These are phyloP conservation scores for Beauveria caledonica DNA, from an alignment of 2,329 filamentous ascomycete species.

Conservation along the genomic window DNA sequence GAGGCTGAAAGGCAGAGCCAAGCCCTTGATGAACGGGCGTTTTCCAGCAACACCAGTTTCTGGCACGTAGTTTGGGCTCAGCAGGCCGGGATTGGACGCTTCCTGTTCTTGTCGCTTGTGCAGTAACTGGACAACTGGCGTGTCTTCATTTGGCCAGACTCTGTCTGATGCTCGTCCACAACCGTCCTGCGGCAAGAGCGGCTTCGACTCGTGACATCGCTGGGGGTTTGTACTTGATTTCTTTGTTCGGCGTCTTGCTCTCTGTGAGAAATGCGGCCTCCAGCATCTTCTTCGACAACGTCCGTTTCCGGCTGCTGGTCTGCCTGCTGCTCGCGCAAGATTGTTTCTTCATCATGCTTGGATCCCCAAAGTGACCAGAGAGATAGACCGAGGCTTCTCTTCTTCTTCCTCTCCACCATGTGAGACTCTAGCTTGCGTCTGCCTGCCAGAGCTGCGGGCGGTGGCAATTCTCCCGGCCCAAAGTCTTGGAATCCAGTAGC, in stretches of 20 bases:
- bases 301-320: slow-evolving; percentile 27
- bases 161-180: slow-evolving; percentile 43
- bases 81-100: slow-evolving; percentile 32
- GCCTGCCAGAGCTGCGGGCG: slow-evolving; percentile 74
- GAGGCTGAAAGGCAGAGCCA: slow-evolving; percentile 67
- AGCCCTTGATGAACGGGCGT: slow-evolving; percentile 57
- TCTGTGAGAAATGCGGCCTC: slow-evolving; percentile 18
- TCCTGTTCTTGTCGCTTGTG: slow-evolving; percentile 33
- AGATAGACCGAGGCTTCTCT: slow-evolving; percentile 65
- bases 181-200: slow-evolving; percentile 39
- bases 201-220: slow-evolving; percentile 24
- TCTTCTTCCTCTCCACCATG: slow-evolving; percentile 45
- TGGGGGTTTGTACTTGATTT: slow-evolving; percentile 20
- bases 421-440: slow-evolving; percentile 41
- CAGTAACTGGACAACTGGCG: slow-evolving; percentile 35
- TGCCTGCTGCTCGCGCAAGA: slow-evolving; percentile 49
- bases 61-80: slow-evolving; percentile 34
- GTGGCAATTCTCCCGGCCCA: slow-evolving; percentile 64
- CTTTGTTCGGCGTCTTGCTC: slow-evolving; percentile 30
- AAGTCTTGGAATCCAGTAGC: slow-evolving; percentile 63
- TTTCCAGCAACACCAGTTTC: slow-evolving; percentile 49
- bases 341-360: slow-evolving; percentile 73
- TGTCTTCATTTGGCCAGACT: slow-evolving; percentile 28
- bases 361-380: slow-evolving; percentile 86
- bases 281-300: slow-evolving; percentile 31